Evolutionary conservation across 2,329 filamentous ascomycete species (phyloP).

Genomic region (Epichloe bromicola): DNA sequence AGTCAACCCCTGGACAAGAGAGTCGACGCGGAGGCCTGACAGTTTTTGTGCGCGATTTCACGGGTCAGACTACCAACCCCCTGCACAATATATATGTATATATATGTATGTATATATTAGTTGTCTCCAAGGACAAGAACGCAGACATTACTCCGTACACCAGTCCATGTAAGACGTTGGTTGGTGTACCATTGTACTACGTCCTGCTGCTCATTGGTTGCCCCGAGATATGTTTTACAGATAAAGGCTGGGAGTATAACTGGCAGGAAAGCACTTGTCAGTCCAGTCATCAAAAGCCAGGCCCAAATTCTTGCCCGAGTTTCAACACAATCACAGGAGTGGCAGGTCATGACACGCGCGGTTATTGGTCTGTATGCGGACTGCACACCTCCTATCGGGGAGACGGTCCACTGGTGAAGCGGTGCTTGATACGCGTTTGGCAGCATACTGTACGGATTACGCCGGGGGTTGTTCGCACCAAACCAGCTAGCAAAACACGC

Average conservation of each 20-base stretch:
- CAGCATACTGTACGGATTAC: background rate
- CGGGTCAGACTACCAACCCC: background rate
- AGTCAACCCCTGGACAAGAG: background rate
- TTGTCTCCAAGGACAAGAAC: background rate
- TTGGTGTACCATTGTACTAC: background rate
- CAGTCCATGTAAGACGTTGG: too few species aligned
- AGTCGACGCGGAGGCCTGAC: background rate
- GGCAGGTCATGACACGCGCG: background rate
- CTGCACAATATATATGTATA: background rate
- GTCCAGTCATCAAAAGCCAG: background rate
- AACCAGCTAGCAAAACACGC: constrained; percentile 1
- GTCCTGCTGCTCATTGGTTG: background rate
- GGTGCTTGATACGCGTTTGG: background rate
- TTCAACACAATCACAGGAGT: background rate
- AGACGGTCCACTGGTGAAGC: background rate
- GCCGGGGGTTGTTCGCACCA: background rate
- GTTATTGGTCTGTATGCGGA: background rate
- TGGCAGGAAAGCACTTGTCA: background rate
- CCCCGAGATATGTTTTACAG: background rate
- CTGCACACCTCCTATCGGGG: background rate
- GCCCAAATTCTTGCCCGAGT: background rate
- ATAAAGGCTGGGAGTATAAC: background rate
- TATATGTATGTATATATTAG: too few species aligned
- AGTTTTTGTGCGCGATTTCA: background rate
- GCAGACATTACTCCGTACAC: too few species aligned